phyloP scores from a whole-genome alignment of 352 stramenopile genomes.

The Aphanomyces astaci region DNA sequence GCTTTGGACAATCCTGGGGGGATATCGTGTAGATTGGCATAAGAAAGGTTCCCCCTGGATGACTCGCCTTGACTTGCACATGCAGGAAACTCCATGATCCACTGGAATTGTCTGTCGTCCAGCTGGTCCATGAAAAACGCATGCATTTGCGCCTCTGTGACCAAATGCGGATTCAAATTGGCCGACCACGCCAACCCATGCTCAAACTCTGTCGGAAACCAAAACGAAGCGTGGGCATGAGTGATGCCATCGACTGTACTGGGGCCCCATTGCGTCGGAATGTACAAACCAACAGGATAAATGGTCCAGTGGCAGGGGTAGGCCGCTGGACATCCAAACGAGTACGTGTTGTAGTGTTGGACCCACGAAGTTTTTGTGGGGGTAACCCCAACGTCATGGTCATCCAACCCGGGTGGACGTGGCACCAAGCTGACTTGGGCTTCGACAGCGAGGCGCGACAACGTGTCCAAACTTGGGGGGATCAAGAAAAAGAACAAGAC shows the following conservation, averaged over 20 bases:
- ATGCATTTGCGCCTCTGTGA: not conserved
- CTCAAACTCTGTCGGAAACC: not conserved
- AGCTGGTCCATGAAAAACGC: not conserved
- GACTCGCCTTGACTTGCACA: not conserved
- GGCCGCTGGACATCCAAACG: not conserved
- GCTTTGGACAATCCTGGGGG: not conserved
- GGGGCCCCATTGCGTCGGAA: not conserved
- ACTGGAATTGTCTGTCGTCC: not conserved
- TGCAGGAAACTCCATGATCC: not conserved
- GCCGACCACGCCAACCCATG: not conserved
- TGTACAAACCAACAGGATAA: not conserved
- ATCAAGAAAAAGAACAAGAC: not conserved
- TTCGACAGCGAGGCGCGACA: not conserved
- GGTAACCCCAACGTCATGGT: not conserved
- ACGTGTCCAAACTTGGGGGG: not conserved
- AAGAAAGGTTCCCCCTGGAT: not conserved
- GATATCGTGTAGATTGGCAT: not conserved
- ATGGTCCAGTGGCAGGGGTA: not conserved
- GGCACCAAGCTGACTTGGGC: not conserved
- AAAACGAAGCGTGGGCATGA: not conserved
- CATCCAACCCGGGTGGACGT: not conserved
- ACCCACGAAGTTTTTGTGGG: not conserved
- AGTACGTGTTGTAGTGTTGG: not conserved
- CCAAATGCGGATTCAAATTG: not conserved
- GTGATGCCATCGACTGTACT: not conserved